Conservation (phyloP, 2,329 filamentous ascomycete genomes). For the Arthrinium puccinioides region DNA sequence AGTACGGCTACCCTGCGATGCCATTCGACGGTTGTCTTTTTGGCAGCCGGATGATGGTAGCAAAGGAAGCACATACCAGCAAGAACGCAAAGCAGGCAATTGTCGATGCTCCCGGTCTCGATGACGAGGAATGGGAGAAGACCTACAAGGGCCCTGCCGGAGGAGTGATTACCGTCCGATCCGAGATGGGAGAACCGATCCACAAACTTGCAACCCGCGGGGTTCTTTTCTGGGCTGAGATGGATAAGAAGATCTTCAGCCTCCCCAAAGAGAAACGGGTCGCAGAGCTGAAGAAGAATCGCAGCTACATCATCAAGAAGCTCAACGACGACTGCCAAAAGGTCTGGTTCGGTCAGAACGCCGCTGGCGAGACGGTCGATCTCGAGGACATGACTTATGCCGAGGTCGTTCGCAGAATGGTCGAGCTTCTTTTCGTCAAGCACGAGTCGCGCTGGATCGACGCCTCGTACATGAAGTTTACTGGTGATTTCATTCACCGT, state of each 20-base stretch:
- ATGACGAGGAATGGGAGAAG: constrained; percentile 81
- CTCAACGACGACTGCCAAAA: constrained; percentile 96
- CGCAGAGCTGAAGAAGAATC: constrained; percentile 78
- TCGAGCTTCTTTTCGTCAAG: constrained; percentile 86
- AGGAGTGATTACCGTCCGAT: constrained; percentile 91
- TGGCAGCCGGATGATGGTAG: constrained; percentile 89
- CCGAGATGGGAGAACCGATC: constrained; percentile 99
- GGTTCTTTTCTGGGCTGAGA: constrained; percentile 95
- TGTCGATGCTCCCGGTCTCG: constrained; percentile 74
- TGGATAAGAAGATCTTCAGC: constrained; percentile 97
- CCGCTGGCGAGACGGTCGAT: constrained; percentile 71
- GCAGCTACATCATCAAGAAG: constrained; percentile 88
- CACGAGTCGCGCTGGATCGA: constrained; percentile 92
- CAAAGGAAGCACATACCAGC: constrained; percentile 86
- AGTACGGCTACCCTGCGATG: constrained; percentile 85
- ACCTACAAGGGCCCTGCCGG: constrained; percentile 88
- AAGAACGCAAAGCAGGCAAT: constrained; percentile 85
- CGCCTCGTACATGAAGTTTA: constrained; percentile 70
- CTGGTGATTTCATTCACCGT: constrained; percentile 92
- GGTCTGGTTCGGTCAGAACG: constrained; percentile 90
- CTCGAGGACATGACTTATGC: constrained; percentile 94
- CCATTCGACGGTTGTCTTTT: constrained; percentile 90
- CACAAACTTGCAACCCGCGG: constrained; percentile 97
- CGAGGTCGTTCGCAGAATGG: constrained; percentile 79
- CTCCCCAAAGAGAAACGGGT: constrained; percentile 92